Base-by-base conservation (phyloP, 148 eudicot species). In the Cornus controversa region DNA sequence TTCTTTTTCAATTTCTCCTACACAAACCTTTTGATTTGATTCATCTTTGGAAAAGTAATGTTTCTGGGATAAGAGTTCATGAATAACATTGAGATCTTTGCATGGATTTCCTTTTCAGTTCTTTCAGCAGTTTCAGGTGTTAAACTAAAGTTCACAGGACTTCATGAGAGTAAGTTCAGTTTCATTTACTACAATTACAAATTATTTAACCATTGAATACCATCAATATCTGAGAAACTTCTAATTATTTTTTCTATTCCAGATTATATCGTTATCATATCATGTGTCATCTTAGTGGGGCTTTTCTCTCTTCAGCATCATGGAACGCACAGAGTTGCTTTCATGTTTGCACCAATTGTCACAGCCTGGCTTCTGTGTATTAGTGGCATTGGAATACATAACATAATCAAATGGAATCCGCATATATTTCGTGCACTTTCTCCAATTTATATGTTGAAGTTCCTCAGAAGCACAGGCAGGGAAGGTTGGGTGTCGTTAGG, bases 321-420 rank as follows among this genome's bases (percentile, higher is more conserved):
- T 64, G 93, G 96, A 77, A 91, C 96, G 63, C 88, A 86, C 54
- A 83, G 79, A 84, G 93, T 92, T 50, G 89, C 87, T 37, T 92
- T 90, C 84, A 74, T 92, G 77, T 92, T 92, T 78, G 96, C 96
- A 20, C 96, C 96, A 11, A 75, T 92, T 53, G 89, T 92, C 74
- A 75, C 86, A 22, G 82, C 84, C 9, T 92, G 96, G 96, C 87
- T 92, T 31, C 72, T 90, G 1, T 88, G 88, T 69, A 89, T 92
- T 42, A 84, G 92, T 45, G 84, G 89, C 79, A 87, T 90, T 37
- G 96, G 96, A 8, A 54, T 82, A 24, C 90, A 88, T 81, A 92
- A 92, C 69, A 85, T 90, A 57, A 74, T 83, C 14, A 80, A 80
- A 62, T 92, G 92, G 92, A 89, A 92, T 53, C 90, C 86, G 6